Evolutionary conservation across 441 rosid species (phyloP).

Genomic region (Aquilaria agallochum): DNA sequence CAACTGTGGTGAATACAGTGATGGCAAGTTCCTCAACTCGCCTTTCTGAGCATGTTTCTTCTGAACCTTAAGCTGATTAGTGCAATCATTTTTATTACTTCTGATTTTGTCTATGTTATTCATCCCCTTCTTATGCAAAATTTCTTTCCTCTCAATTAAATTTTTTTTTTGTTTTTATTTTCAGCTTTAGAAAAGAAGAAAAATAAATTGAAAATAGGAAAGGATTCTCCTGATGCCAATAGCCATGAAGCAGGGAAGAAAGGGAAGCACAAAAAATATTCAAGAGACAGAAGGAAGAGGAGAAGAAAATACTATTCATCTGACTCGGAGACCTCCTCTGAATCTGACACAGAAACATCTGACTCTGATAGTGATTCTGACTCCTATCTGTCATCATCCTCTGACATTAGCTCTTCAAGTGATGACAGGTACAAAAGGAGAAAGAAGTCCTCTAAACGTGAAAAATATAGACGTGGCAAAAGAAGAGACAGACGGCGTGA

Average conservation of each 20-base stretch:
- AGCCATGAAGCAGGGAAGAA: constrained; percentile 41
- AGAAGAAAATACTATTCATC: constrained; percentile 68
- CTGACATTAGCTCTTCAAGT: constrained; percentile 83
- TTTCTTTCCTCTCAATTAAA: too few species aligned
- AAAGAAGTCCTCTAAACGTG: constrained; percentile 72
- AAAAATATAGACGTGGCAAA: constrained; percentile 63
- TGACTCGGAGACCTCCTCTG: constrained; percentile 69
- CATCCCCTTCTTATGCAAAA: too few species aligned
- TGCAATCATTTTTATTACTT: not conserved
- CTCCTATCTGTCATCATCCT: constrained; percentile 51
- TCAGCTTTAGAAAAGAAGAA: constrained; percentile 50
- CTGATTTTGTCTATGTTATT: not conserved
- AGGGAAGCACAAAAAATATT: constrained; percentile 67
- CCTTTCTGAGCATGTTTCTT: not conserved
- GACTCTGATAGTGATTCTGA: constrained; percentile 67
- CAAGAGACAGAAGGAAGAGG: constrained; percentile 69
- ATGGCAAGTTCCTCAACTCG: constrained; percentile 37
- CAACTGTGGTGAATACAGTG: constrained; percentile 72
- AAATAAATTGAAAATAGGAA: constrained; percentile 40
- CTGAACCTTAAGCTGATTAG: not conserved
- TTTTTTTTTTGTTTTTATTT: not conserved
- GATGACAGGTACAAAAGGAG: constrained; percentile 78
- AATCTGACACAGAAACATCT: constrained; percentile 52
- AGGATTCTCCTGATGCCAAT: constrained; percentile 35
- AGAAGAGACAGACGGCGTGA: constrained; percentile 75